Evolutionary conservation across 2,329 filamentous ascomycete species (phyloP), one percentile per base, ranked within the genome.

Genomic region (Calonectria pauciramosa): DNA sequence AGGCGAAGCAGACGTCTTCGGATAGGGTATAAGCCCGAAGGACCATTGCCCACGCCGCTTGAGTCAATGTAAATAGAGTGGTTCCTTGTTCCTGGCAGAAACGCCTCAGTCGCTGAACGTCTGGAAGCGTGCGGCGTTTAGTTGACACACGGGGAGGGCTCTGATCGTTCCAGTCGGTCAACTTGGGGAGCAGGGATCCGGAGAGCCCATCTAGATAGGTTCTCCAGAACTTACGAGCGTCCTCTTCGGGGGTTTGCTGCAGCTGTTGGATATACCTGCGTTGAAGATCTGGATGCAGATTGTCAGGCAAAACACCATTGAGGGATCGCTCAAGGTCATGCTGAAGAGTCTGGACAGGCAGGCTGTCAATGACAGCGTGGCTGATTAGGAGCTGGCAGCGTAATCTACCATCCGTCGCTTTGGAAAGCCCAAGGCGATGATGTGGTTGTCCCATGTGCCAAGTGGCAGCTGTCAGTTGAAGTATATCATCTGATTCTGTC

Each of bases 1-100:
- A 47, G 18, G 41, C 73, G 44, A 91, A 91, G 41, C 86, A 88
- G 0, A 91, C 85, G 63, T 90, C 88, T 1, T 84, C 83, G 0
- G 84, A 82, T 0, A 85, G 85, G 3, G 89, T 89, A 74, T 90
- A 90, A 10, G 78, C 82, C 16, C 87, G 84, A 16, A 92, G 80
- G 0, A 90, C 82, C 7, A 92, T 82, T 3, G 87, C 88, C 90
- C 90, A 91, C 0, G 86, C 85, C 26, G 88, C 84, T 71, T 90
- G 88, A 2, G 91, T 83, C 0, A 91, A 80, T 47, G 87, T 89
- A 1, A 89, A 88, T 0, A 89, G 72, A 0, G 90, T 91, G 7
- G 88, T 84, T 1, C 84, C 85, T 2, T 75, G 59, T 18, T 51
- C 20, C 5, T 30, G 30, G 1, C 77, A 32, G 34, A 32, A 79